phyloP scores from a whole-genome alignment of 352 stramenopile species.

The Globisporangium uncinulatum region DNA sequence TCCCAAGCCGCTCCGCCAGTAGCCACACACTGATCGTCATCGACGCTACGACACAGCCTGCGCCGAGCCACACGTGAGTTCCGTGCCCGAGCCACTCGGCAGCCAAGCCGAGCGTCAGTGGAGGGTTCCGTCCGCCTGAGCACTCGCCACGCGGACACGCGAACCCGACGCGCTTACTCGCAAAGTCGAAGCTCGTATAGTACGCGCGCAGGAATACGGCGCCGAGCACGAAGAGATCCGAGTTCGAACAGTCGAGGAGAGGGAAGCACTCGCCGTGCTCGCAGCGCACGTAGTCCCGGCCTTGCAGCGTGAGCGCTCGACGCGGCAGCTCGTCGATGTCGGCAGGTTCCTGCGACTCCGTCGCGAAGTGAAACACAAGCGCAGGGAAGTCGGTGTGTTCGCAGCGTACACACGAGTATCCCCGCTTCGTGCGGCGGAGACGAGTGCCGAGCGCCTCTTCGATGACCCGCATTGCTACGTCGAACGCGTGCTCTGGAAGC shows the following conservation, averaged over 20 bases:
- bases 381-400: constrained; percentile 24
- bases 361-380: constrained; percentile 15
- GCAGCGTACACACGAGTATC: constrained; percentile 21
- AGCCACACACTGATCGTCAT: too few relatives aligned
- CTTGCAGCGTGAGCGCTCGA: constrained; percentile 22
- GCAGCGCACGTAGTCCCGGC: constrained; percentile 31
- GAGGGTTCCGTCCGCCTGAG: not conserved
- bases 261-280: constrained; percentile 23
- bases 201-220: constrained; percentile 35
- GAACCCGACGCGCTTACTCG: constrained; percentile 21
- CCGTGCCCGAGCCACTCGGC: too few relatives aligned
- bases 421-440: constrained; percentile 12
- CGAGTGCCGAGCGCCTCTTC: constrained; percentile 10
- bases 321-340: not conserved
- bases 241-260: constrained; percentile 16
- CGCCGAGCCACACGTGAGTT: too few relatives aligned
- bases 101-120: not conserved
- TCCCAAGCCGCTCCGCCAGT: too few relatives aligned
- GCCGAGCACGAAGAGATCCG: constrained; percentile 22
- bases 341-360: not conserved
- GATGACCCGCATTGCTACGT: constrained; percentile 15
- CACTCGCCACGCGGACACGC: constrained; percentile 14
- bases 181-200: constrained; percentile 35
- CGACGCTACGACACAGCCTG: too few relatives aligned
- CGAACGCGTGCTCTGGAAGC: constrained; percentile 16